A percentile compares a stretch with the other conserved stretches of the same genome.
phyloP scores from a whole-genome alignment of 129 eudicot species.

The Centella asiatica region DNA sequence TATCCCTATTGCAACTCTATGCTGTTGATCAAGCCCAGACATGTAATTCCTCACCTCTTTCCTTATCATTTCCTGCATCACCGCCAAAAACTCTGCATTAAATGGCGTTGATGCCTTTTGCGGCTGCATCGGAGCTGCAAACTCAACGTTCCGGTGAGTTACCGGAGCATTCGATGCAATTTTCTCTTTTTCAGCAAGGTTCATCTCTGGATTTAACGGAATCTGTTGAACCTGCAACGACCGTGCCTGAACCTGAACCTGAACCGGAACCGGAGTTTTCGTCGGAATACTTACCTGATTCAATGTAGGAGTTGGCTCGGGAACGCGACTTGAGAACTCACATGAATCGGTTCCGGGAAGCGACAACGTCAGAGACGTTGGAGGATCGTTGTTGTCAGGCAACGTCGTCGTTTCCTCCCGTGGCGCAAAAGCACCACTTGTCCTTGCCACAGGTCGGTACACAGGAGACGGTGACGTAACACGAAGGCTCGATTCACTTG shows the following conservation, averaged over 20 bases:
- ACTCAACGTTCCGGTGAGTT: not conserved
- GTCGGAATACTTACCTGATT: conserved; percentile 5
- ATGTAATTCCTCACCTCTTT: conserved; percentile 36
- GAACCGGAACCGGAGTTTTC: conserved; percentile 15
- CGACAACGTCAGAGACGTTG: conserved; percentile 46
- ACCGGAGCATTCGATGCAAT: not conserved
- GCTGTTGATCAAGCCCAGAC: conserved; percentile 10
- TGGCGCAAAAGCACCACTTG: conserved; percentile 23
- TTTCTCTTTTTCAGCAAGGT: not conserved
- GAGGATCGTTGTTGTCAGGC: conserved; percentile 34
- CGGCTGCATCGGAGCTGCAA: not conserved
- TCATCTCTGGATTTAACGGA: not conserved
- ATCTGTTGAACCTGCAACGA: not conserved
- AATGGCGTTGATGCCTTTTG: conserved; percentile 9
- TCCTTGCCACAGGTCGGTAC: conserved; percentile 37
- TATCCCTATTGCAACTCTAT: not conserved
- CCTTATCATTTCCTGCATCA: conserved; percentile 39
- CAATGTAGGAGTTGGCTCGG: conserved; percentile 23
- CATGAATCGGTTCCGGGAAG: conserved; percentile 52
- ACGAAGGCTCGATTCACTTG: conserved; percentile 13
- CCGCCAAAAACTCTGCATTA: conserved; percentile 24
- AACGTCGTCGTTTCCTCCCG: conserved; percentile 26
- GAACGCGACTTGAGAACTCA: not conserved
- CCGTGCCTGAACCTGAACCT: conserved; percentile 9
- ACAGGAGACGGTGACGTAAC: conserved; percentile 25